Evolutionary conservation across 2,329 filamentous ascomycete genomes (phyloP), one percentile per base, ranked within the genome.

Genomic region (Pseudogymnoascus sp.): DNA sequence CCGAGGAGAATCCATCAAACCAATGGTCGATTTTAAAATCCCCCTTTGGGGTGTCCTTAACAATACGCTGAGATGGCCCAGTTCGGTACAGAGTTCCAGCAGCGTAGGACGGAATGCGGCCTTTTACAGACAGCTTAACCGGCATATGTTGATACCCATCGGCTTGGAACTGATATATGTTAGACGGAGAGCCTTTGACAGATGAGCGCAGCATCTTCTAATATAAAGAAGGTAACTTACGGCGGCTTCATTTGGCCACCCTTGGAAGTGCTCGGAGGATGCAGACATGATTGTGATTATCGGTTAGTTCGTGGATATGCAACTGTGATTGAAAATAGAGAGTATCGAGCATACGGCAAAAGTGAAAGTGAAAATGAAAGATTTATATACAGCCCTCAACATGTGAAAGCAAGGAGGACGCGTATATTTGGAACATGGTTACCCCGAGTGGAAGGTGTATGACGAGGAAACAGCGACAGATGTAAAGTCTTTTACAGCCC

Each of bases 1-100:
- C 79, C 63, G 89, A 83, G 2, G 85, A 82, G 64, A 91, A 85
- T 5, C 88, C 88, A 71, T 95, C 91, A 68, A 95, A 95, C 90
- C 90, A 95, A 73, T 95, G 90, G 1, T 80, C 83, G 11, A 87
- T 79, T 33, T 80, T 77, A 69, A 86, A 86, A 0, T 79, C 82
- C n/a, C 85, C 84, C 3, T 79, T 78, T 2, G 82, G 74, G 0
- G 84, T 85, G 47, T 76, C 72, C n/a, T 86, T 78, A 2, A 91
- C 75, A 38, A 81, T 81, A 72, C 82, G 84, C 29, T 82, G 80
- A 0, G 89, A 88, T 0, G 89, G 89, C 0, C 91, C 90, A 0
- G 88, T 92, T 24, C 90, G 82, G 73, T 87, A 93, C 0, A 95
- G 79, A 1, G 82, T 79, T 1, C 91, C 91, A 2, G 88, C 85